Evolutionary conservation across 805 yeast genomes (phyloP).

Genomic region (Scheffersomyces amazonensis): DNA sequence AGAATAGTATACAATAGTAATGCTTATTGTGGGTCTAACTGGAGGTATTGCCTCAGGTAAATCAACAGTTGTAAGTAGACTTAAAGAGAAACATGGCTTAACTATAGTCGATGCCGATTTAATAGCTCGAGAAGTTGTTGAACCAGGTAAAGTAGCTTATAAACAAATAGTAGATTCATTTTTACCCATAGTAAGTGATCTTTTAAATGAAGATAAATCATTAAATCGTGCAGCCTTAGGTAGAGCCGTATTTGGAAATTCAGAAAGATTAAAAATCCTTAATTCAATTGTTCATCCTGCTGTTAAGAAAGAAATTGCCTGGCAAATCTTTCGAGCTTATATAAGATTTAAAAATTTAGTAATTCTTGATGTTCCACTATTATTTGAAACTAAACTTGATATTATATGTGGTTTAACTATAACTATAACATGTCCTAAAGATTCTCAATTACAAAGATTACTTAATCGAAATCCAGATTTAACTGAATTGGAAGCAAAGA

Average conservation of each 20-base stretch:
- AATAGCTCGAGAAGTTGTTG: slow-evolving; percentile 82
- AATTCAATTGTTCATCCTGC: slow-evolving; percentile 88
- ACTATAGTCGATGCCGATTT: slow-evolving; percentile 85
- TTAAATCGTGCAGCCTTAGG: slow-evolving; percentile 79
- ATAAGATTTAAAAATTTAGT: slow-evolving; percentile 56
- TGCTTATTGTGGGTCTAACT: slow-evolving; percentile 93
- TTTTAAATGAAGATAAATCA: slow-evolving; percentile 40
- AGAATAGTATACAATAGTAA: too few species aligned
- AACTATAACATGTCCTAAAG: slow-evolving; percentile 61
- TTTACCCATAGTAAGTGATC: slow-evolving; percentile 47
- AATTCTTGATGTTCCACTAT: slow-evolving; percentile 82
- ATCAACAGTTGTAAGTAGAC: slow-evolving; percentile 73
- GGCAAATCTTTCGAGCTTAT: slow-evolving; percentile 57
- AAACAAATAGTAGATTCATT: slow-evolving; percentile 62
- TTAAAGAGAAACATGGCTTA: slow-evolving; percentile 49
- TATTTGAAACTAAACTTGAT: slow-evolving; percentile 79
- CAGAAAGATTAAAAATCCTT: slow-evolving; percentile 52
- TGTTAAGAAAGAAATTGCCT: slow-evolving; percentile 63
- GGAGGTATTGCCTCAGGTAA: slow-evolving; percentile 99
- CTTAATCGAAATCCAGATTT: slow-evolving; percentile 65
- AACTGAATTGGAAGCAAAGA: slow-evolving; percentile 59
- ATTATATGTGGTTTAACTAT: slow-evolving; percentile 66
- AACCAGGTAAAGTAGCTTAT: slow-evolving; percentile 76
- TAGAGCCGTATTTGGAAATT: slow-evolving; percentile 68
- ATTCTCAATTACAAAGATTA: slow-evolving; percentile 62